Base-by-base conservation (phyloP, 805 yeast genomes). In the Nakazawaea ernobii region DNA sequence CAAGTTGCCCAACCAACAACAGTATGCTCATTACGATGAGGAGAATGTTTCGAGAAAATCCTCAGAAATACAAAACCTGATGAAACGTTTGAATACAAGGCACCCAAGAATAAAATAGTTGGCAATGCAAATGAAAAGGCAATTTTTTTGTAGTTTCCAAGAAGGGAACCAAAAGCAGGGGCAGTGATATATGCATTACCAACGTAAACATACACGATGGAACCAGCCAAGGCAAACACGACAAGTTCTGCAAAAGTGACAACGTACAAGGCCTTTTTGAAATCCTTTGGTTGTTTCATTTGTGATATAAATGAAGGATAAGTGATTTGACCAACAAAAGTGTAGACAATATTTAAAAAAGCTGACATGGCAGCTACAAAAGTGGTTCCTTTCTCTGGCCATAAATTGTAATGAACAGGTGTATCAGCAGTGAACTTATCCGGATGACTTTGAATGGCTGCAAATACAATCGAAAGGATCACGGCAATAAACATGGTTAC, bases 81-180 rank as follows among this genome's bases (percentile, higher is more conserved):
- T 8, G 80, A 68, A 30, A 80, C 79, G 48, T 77, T 75, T 27
- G 77, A 67, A 59, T 79, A 80, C 33, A 79, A 60, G 0, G 81
- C 65, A 10, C 85, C 84, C 38, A 79, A 65, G 57, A 78, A 78
- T 35, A 80, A 50, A 29, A 79, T 66, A 1, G 84, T 79, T 43
- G 85, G 85, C 32, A 79, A 61, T 0, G 83, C 82, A 59, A 80
- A 77, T n/a, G 82, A 71, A 55, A 79, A 79, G 3, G 84, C 74
- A 41, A 75, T 68, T 52, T 74, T 75, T 62, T 77, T 78, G 63
- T 67, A 75, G 36, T 62, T 58, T 7, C 71, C 70, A 4, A 59
- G 52, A 37, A 79, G 61, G 3, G 82, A 71, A 1, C 84, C 84
- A 54, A 76, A 79, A 0, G 83, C 82, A 0, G 84, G 84, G 0